Evolutionary conservation across 2,329 filamentous ascomycete species (phyloP).

Genomic region (Alternaria novae-zelandiae): DNA sequence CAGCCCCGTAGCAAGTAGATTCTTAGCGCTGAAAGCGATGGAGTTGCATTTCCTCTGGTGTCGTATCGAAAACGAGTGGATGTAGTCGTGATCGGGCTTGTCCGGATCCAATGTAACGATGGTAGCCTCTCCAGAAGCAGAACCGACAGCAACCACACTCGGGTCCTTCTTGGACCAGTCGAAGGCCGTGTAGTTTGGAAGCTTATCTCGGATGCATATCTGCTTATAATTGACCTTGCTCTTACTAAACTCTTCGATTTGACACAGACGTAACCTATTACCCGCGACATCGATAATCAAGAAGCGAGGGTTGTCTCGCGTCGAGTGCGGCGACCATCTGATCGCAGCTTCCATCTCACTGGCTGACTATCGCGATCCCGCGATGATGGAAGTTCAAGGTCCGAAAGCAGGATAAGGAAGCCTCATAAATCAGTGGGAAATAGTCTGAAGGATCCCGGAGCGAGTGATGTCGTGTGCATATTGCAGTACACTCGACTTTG

Average conservation of each 20-base stretch:
- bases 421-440: neutral
- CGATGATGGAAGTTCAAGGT: neutral
- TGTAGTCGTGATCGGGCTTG: constrained; percentile 44
- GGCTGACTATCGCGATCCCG: constrained; percentile 3
- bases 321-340: constrained; percentile 67
- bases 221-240: constrained; percentile 59
- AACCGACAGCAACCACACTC: constrained; percentile 76
- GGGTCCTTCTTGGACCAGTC: constrained; percentile 69
- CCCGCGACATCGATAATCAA: constrained; percentile 66
- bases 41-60: constrained; percentile 80
- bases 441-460: neutral
- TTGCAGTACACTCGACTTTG: neutral
- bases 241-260: constrained; percentile 50
- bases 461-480: neutral
- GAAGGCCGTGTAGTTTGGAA: constrained; percentile 68
- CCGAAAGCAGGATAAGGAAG: neutral
- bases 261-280: constrained; percentile 65
- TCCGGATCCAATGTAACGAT: constrained; percentile 75
- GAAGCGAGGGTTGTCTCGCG: constrained; percentile 60
- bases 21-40: constrained; percentile 77
- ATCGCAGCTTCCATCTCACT: constrained; percentile 65
- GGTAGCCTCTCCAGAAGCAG: constrained; percentile 75
- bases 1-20: constrained; percentile 75
- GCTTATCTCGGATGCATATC: constrained; percentile 60
- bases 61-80: constrained; percentile 74